Percentiles rank a stretch among this genome's conserved stretches.
phyloP scores from a whole-genome alignment of 306 rosid species.

The Inga leiocalycina region DNA sequence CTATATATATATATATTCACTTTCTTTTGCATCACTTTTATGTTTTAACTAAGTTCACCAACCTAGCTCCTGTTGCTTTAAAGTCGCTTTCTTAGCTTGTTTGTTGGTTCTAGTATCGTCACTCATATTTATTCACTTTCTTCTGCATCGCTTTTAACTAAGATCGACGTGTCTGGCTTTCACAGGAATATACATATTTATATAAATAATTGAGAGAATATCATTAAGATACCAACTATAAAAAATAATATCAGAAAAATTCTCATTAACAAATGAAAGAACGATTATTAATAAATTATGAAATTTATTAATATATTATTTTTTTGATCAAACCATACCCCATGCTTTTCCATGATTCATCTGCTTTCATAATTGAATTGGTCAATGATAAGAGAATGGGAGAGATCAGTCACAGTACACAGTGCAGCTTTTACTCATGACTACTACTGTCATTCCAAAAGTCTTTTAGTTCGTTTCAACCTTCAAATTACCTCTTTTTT shows the following conservation, averaged over 20 bases:
- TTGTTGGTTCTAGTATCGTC: neutral
- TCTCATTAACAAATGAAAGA: too few species aligned
- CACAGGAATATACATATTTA: neutral
- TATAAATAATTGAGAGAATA: too few species aligned
- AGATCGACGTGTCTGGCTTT: neutral
- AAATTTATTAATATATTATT: too few species aligned
- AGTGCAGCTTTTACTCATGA: slow-evolving; percentile 33
- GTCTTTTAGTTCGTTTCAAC: slow-evolving; percentile 10
- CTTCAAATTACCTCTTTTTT: slow-evolving; percentile 18
- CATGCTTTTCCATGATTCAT: neutral
- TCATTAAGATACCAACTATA: too few species aligned
- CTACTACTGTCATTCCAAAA: slow-evolving; percentile 1
- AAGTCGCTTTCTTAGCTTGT: neutral
- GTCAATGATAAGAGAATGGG: neutral
- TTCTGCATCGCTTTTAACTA: too few species aligned
- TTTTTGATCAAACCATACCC: neutral
- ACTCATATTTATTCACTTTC: too few species aligned
- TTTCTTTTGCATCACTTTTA: neutral
- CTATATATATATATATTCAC: neutral
- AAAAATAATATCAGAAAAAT: too few species aligned
- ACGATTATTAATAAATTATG: too few species aligned
- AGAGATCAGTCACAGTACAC: neutral
- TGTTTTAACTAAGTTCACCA: slow-evolving; percentile 7
- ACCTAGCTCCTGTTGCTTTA: neutral
- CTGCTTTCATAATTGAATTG: neutral